Evolutionary conservation across 495 filamentous ascomycete species (phyloP).

Genomic region (Penicillium flavigenum): DNA sequence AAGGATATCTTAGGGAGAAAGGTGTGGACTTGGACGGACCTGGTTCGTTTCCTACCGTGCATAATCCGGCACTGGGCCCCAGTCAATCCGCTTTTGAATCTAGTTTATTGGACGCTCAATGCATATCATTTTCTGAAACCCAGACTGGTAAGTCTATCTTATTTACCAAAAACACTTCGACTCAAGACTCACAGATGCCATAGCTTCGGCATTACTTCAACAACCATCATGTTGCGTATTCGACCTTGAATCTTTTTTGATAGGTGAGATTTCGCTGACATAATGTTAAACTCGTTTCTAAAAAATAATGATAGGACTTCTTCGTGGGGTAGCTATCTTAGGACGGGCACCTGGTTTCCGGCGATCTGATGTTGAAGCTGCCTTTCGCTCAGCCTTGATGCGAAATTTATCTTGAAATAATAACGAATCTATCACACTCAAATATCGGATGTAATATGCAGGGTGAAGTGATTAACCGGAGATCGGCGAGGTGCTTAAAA

Average conservation of each 20-base stretch:
- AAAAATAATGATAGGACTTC: background rate
- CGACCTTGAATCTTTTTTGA: background rate
- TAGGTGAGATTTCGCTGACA: background rate
- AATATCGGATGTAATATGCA: background rate
- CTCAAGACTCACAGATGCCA: background rate
- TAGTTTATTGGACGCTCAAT: too few relatives aligned
- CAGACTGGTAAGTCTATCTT: background rate
- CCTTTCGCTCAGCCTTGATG: slow-evolving; percentile 1
- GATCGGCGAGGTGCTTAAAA: background rate
- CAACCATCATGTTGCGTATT: background rate
- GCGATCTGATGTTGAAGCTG: slow-evolving; percentile 1
- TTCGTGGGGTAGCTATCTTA: background rate
- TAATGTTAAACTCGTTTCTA: background rate
- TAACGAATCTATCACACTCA: background rate
- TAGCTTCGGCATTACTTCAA: background rate
- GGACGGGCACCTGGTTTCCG: slow-evolving; percentile 6
- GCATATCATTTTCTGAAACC: background rate
- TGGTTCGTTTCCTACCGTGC: background rate
- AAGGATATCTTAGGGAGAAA: slow-evolving; percentile 37
- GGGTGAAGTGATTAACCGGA: background rate
- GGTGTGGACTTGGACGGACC: slow-evolving; percentile 4
- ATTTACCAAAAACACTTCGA: background rate
- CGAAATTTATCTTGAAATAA: background rate
- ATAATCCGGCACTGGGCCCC: background rate
- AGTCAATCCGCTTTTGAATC: background rate